Conservation (phyloP, 768 basidiomycete species). For the Hygrophoropsis aurantiaca region DNA sequence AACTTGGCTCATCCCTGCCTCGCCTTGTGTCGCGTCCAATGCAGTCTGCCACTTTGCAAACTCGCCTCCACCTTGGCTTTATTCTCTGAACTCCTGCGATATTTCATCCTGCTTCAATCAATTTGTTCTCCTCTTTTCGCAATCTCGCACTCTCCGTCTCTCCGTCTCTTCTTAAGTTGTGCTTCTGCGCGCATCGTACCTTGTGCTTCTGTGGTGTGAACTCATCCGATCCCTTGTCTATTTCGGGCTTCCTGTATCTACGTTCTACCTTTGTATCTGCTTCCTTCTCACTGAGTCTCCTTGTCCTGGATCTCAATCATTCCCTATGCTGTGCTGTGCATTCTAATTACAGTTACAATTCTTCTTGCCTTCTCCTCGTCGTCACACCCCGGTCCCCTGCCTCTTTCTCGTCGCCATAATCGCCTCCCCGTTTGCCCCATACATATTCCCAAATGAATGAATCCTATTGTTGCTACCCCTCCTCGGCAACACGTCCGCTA, state of each 20-base stretch:
- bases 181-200: background rate
- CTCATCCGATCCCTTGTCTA: background rate
- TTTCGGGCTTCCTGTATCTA: background rate
- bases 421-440: too few species aligned
- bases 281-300: background rate
- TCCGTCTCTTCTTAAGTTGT: too few species aligned
- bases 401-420: too few species aligned
- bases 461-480: too few species aligned
- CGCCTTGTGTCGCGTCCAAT: constrained; percentile 5
- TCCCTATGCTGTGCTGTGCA: background rate
- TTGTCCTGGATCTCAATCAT: background rate
- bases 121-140: too few species aligned
- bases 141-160: background rate
- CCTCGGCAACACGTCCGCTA: too few species aligned
- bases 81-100: background rate
- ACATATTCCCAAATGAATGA: too few species aligned
- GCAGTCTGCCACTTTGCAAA: constrained; percentile 3
- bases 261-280: background rate
- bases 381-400: too few species aligned
- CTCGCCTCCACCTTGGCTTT: constrained; percentile 5
- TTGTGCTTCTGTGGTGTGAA: background rate
- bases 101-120: background rate
- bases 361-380: too few species aligned
- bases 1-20: constrained; percentile 6
- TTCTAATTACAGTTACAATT: too few species aligned